phyloP scores from a whole-genome alignment of 495 filamentous ascomycete genomes.

The Echria macrotheca region DNA sequence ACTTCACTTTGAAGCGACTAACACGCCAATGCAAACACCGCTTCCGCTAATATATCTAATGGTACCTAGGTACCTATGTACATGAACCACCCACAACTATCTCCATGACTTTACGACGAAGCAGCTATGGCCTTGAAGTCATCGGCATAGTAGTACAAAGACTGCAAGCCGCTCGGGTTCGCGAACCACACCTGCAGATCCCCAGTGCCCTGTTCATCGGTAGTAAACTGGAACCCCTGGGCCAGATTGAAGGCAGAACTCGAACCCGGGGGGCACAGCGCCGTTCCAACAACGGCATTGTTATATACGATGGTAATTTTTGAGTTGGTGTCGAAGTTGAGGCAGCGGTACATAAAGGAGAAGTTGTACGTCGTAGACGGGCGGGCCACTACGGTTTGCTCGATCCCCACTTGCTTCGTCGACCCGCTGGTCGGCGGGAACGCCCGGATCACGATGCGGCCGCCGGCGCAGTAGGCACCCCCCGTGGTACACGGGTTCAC shows the following conservation, averaged over 20 bases:
- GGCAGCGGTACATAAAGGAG: conserved; percentile 19
- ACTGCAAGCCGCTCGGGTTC: conserved; percentile 3
- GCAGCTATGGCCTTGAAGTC: conserved; percentile 16
- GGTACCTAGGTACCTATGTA: too few relatives aligned
- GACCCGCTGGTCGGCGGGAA: conserved; percentile 9
- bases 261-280: background rate
- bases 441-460: conserved; percentile 14
- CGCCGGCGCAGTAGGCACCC: conserved; percentile 13
- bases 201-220: conserved; percentile 13
- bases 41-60: too few relatives aligned
- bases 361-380: conserved; percentile 16
- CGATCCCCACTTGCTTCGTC: conserved; percentile 3
- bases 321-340: conserved; percentile 17
- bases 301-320: conserved; percentile 10
- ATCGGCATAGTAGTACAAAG: conserved; percentile 22
- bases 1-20: too few relatives aligned
- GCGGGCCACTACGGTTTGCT: conserved; percentile 12
- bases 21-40: too few relatives aligned
- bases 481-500: conserved; percentile 13
- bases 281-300: conserved; percentile 2
- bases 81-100: too few relatives aligned
- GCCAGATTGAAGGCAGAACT: conserved; percentile 6
- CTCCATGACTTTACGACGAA: too few relatives aligned
- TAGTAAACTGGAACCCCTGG: conserved; percentile 16
- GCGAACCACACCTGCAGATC: conserved; percentile 17